These are phyloP conservation scores for Coriaria nepalensis DNA, from an alignment of 306 rosid species.

Conservation along the genomic window DNA sequence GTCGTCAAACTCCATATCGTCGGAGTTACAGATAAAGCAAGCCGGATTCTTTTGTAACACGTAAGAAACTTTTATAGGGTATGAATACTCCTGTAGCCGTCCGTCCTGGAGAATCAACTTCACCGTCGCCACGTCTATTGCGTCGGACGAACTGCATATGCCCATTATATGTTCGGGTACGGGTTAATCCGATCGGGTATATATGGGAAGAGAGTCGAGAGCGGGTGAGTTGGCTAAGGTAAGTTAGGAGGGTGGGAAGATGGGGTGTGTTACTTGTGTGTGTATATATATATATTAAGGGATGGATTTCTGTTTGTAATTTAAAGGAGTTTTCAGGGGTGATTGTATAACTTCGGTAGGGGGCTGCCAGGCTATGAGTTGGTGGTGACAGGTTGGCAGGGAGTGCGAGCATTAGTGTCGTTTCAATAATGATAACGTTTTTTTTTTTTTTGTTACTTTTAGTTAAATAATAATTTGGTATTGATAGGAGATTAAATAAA, in stretches of 20 bases:
- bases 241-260: no score
- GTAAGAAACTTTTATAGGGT: constrained; percentile 62
- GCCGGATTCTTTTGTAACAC: constrained; percentile 46
- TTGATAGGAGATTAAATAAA: no score
- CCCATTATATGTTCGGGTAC: constrained; percentile 36
- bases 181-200: not conserved
- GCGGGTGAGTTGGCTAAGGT: no score
- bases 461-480: no score
- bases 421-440: constrained; percentile 6
- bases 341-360: not conserved
- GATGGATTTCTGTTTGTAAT: not conserved
- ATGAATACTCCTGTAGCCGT: constrained; percentile 38
- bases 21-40: constrained; percentile 76
- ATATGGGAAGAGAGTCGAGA: not conserved
- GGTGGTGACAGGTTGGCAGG: constrained; percentile 18
- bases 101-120: constrained; percentile 65
- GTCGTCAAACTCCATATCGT: constrained; percentile 80
- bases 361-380: constrained; percentile 16
- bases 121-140: constrained; percentile 51
- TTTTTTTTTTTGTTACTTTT: no score
- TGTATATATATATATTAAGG: no score
- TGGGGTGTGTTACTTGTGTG: no score
- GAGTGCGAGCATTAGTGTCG: constrained; percentile 2
- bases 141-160: constrained; percentile 49
- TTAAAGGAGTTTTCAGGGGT: no score